Evolutionary conservation across 345 rosid species (phyloP), one percentile per base, ranked within the genome.

Genomic region (Eucalyptus microcorys): DNA sequence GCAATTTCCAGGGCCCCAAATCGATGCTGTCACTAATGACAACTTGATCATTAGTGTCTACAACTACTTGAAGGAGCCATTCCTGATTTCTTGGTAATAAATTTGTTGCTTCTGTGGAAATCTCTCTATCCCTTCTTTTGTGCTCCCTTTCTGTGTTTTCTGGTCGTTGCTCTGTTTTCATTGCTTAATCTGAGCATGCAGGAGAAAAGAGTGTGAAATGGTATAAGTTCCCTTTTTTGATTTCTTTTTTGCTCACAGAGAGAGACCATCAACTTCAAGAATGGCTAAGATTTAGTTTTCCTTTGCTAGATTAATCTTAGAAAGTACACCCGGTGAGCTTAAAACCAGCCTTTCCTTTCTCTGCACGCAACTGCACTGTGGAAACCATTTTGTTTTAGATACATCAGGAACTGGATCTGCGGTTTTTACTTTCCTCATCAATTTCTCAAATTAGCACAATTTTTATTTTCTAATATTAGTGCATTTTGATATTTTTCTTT

Each of bases 1-100:
- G 89, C 95, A 92, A 89, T 96, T 96, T 88, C 98, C 97, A 30
- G 98, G 98, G 88, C 98, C 98, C 11, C 95, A 95, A 24, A 93
- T 96, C 43, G 97, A 95, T 87, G 95, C 94, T 4, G 87, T 96
- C 43, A 95, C 97, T 4, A 95, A 95, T 57, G 97, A 94, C 64
- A 96, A 96, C 89, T 83, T 96, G 88, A 92, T 96, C 57, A 90
- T 95, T 88, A 95, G 88, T 85, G 97, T 96, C 87, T 95, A 90
- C 91, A 96, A 96, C 92, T 94, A 96, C 88, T 90, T 96, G 19
- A 92, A 88, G 49, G 97, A 95, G 59, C 96, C 98, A 8, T 94
- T 96, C 89, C 97, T 96, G 49, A 90, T 96, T 80, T 93, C 95
- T 53, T 94, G 95, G 96, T 94, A 92, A 85, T 53, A 42, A 37